Evolutionary conservation across 208 protist genomes (phyloP).

Genomic region (Acanthamoeba royreba): DNA sequence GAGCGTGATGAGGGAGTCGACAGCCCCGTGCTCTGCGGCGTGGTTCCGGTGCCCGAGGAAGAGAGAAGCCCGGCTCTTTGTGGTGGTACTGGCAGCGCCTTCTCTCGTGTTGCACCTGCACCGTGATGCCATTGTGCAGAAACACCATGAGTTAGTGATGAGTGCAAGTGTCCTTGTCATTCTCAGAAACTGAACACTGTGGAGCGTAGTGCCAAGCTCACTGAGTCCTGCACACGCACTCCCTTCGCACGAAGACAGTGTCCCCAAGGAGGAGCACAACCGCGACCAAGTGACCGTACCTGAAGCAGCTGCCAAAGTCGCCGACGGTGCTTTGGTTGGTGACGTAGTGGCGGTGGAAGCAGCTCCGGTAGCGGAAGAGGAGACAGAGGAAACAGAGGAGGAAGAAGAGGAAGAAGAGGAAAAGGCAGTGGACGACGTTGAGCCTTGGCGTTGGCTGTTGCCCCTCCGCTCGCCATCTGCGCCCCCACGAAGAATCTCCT

Average conservation of each 20-base stretch:
- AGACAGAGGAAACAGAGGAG: not conserved
- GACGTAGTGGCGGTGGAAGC: not conserved
- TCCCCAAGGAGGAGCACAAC: too few relatives aligned
- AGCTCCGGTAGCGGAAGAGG: not conserved
- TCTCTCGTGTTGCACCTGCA: too few relatives aligned
- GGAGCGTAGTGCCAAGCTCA: too few relatives aligned
- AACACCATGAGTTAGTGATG: too few relatives aligned
- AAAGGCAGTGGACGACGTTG: not conserved
- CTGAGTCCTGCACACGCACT: too few relatives aligned
- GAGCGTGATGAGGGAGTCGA: not conserved
- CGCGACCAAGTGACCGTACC: too few relatives aligned
- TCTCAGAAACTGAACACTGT: too few relatives aligned
- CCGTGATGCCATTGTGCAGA: too few relatives aligned
- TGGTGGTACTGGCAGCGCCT: too few relatives aligned
- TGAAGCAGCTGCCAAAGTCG: not conserved
- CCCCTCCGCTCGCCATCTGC: not conserved
- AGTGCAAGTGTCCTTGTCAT: too few relatives aligned
- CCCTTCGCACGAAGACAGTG: too few relatives aligned
- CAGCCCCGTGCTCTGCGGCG: too few relatives aligned
- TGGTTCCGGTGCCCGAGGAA: not conserved
- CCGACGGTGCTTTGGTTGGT: not conserved
- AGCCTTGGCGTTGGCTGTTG: not conserved
- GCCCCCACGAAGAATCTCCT: not conserved
- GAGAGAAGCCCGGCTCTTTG: not conserved
- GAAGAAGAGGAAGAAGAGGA: not conserved